Conservation (phyloP, 345 rosid species). For the Lumnitzera littorea region DNA sequence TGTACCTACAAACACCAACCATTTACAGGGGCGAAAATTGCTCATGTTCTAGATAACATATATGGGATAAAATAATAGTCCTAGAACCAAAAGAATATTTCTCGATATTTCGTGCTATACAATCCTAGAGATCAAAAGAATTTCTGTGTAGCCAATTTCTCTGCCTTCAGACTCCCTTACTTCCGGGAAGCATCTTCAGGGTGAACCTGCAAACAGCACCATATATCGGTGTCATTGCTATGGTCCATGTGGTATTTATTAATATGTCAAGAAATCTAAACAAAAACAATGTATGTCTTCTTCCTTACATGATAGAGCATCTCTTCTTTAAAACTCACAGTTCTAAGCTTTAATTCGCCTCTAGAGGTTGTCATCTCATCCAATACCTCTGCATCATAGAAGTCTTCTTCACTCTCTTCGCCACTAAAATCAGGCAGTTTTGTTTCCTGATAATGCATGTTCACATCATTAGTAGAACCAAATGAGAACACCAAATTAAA, state of each 20-base stretch:
- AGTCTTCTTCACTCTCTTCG: constrained; percentile 34
- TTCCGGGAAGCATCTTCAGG: constrained; percentile 10
- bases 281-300: too few species aligned
- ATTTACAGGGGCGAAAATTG: too few species aligned
- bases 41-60: too few species aligned
- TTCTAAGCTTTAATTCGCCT: constrained; percentile 71
- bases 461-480: constrained; percentile 5
- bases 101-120: too few species aligned
- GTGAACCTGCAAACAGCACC: constrained; percentile 22
- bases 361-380: constrained; percentile 75
- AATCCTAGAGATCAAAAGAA: too few species aligned
- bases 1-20: too few species aligned
- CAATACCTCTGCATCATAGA: constrained; percentile 61
- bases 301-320: constrained; percentile 21
- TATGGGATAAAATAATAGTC: too few species aligned
- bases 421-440: constrained; percentile 12
- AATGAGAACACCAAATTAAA: neutral
- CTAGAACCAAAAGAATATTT: too few species aligned
- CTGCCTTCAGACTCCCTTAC: neutral
- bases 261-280: too few species aligned
- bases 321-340: constrained; percentile 47
- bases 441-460: constrained; percentile 27
- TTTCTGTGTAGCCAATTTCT: too few species aligned
- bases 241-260: neutral
- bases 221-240: constrained; percentile 1